Base-by-base conservation (phyloP, 148 eudicot genomes). In the Linanthus parryae region DNA sequence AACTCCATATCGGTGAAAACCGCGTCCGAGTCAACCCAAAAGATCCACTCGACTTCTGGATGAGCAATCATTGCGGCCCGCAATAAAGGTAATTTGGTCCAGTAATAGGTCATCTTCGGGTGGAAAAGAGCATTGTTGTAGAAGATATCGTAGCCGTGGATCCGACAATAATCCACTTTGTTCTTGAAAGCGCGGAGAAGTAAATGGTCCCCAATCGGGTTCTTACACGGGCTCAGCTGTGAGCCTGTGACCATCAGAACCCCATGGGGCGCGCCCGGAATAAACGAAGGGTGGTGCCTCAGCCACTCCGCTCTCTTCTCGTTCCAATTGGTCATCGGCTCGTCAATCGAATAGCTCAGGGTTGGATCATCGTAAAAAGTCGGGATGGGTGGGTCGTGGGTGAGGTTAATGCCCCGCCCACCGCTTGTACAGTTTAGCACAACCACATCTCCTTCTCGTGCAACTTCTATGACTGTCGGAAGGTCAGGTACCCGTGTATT, bases 1-100 rank as follows among this genome's bases (percentile, higher is more conserved):
- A 83, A 90, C 33, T 83, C 83, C 97, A 90, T 90, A 28, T 76
- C 81, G 0, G 81, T 71, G 15, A 76, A 64, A 0, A 62, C 62
- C 7, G 81, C 77, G 45, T 76, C 81, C 8, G 76, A 63, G 37
- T 76, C 81, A 9, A 76, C 57, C 81, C 81, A 76, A 33, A 35
- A 64, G 27, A 76, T 52, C 81, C 81, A 76, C 67, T 76, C 81
- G 20, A 45, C 64, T 15, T 76, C 77, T 10, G 77, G 81, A 27
- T 76, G 81, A 41, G 77, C 77, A 46, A 72, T 16, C 81, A 72
- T 76, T 0, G 81, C 63, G n/a, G 80, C 73, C 20, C 68, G 64
- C 0, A 70, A 26, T 0, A 67, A 8, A 0, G 78, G 58, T 2
- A 64, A 11, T 21, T 75, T 75, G 46, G 76, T 70, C 80, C 80